phyloP scores from a whole-genome alignment of 768 basidiomycete genomes.

The Kwoniella sp. region DNA sequence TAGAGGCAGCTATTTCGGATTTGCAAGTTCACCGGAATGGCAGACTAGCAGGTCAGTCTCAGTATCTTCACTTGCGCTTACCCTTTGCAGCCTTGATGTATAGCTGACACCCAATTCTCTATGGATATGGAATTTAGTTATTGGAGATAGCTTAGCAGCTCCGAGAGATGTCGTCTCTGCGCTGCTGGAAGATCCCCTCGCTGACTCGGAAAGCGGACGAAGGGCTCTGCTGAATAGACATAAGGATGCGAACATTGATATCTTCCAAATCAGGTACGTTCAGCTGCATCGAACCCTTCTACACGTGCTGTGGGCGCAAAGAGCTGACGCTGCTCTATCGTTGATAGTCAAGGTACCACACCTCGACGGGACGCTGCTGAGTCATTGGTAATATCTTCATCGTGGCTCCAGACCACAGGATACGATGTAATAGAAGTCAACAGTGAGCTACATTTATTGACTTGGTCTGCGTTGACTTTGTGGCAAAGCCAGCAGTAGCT shows the following conservation, averaged over 20 bases:
- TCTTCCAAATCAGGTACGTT: conserved; percentile 25
- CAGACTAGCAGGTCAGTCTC: conserved; percentile 29
- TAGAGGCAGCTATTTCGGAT: conserved; percentile 27
- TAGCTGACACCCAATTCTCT: not conserved
- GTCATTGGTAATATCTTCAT: conserved; percentile 24
- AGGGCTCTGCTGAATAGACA: conserved; percentile 30
- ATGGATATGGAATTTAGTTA: conserved; percentile 24
- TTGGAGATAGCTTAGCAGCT: conserved; percentile 35
- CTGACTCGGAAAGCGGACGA: conserved; percentile 25
- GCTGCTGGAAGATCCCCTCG: conserved; percentile 47
- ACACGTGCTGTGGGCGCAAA: too few species aligned
- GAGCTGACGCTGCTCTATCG: not conserved
- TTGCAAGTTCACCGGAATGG: conserved; percentile 11
- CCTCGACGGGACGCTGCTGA: conserved; percentile 21
- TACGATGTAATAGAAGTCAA: conserved; percentile 38
- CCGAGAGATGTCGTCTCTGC: conserved; percentile 44
- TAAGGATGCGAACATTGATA: conserved; percentile 17
- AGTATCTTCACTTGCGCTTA: not conserved
- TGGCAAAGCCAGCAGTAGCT: too few species aligned
- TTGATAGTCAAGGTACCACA: conserved; percentile 1
- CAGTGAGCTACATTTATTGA: conserved; percentile 24
- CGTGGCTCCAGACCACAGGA: conserved; percentile 38
- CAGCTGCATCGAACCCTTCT: too few species aligned
- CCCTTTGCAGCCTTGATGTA: not conserved
- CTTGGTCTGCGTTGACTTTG: too few species aligned